These are phyloP conservation scores for Eimeria tenella DNA, from an alignment of 169 alveolate species.

Conservation along the genomic window DNA sequence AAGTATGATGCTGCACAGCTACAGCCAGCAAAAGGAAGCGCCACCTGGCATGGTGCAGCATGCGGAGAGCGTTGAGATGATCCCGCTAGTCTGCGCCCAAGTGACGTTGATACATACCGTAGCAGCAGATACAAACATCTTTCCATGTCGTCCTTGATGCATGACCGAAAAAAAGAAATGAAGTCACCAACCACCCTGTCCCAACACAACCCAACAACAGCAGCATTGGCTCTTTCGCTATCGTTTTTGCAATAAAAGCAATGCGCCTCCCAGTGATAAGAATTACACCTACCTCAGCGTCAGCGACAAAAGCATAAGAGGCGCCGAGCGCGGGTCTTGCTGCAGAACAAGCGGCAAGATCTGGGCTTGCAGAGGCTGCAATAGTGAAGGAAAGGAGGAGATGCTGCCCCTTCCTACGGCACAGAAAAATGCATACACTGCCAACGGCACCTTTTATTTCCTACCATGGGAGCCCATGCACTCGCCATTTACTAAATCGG, in stretches of 20 bases:
- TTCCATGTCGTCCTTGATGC: constrained; percentile 50
- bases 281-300: constrained; percentile 28
- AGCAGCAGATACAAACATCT: constrained; percentile 45
- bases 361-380: constrained; percentile 49
- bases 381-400: constrained; percentile 16
- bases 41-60: too few species aligned
- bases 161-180: constrained; percentile 51
- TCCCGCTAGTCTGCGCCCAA: not conserved
- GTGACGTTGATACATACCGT: not conserved
- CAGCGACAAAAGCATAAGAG: constrained; percentile 51
- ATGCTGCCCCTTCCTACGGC: constrained; percentile 28
- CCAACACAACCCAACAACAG: not conserved
- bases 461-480: not conserved
- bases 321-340: constrained; percentile 60
- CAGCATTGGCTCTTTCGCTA: too few species aligned
- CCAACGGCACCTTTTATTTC: constrained; percentile 1
- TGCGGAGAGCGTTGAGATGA: not conserved
- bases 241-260: too few species aligned
- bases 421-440: not conserved
- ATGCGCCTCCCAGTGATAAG: too few species aligned
- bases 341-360: constrained; percentile 63
- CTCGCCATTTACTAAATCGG: not conserved
- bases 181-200: constrained; percentile 63
- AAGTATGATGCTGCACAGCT: too few species aligned
- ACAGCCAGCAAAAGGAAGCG: too few species aligned